These are phyloP conservation scores for Gossypium anomalum DNA, from an alignment of 345 rosid species.

Conservation along the genomic window DNA sequence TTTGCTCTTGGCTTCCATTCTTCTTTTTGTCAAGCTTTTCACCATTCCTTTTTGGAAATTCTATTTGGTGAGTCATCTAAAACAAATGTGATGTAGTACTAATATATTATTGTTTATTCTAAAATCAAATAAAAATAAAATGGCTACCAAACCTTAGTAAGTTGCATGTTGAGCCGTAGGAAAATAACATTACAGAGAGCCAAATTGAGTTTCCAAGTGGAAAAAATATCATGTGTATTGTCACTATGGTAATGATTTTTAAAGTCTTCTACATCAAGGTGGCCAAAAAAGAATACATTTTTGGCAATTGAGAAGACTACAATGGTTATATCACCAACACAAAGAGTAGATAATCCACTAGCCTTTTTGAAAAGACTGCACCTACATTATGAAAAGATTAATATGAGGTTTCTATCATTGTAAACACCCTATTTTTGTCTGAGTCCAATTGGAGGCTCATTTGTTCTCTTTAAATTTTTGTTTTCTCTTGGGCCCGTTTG, in stretches of 20 bases:
- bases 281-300: slow-evolving; percentile 33
- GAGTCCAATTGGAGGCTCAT: no score
- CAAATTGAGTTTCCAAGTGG: slow-evolving; percentile 34
- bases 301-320: slow-evolving; percentile 33
- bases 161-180: slow-evolving; percentile 43
- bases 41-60: slow-evolving; percentile 32
- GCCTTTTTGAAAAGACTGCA: slow-evolving; percentile 41
- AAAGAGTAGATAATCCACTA: slow-evolving; percentile 33
- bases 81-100: neutral
- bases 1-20: slow-evolving; percentile 13
- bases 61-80: slow-evolving; percentile 31
- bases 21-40: slow-evolving; percentile 32
- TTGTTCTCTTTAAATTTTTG: no score
- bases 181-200: slow-evolving; percentile 36
- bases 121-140: neutral
- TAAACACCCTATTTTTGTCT: no score
- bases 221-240: slow-evolving; percentile 16
- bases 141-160: slow-evolving; percentile 28
- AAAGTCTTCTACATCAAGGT: slow-evolving; percentile 30
- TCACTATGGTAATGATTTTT: slow-evolving; percentile 23
- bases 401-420: slow-evolving; percentile 27
- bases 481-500: no score
- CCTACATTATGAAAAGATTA: slow-evolving; percentile 36
- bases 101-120: neutral
- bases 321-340: slow-evolving; percentile 36